Evolutionary conservation across 1,284 basidiomycete species (phyloP).

Genomic region (Singerocomus rubriflavus): DNA sequence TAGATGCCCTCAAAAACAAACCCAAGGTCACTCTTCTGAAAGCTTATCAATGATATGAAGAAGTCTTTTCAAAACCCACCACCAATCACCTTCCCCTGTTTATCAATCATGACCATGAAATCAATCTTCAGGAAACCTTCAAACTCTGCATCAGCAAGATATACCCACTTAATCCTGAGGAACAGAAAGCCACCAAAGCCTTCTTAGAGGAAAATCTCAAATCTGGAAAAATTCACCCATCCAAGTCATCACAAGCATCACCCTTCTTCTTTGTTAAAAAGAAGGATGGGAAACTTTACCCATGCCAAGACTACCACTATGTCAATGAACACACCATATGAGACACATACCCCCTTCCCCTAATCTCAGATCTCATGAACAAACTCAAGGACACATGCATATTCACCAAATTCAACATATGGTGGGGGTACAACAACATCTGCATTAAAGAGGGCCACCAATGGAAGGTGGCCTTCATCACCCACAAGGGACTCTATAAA

Average conservation of each 20-base stretch:
- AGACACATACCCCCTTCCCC: conserved; percentile 18
- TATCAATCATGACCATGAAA: too few species aligned
- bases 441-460: conserved; percentile 24
- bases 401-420: conserved; percentile 19
- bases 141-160: not conserved
- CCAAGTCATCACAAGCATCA: not conserved
- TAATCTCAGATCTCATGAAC: conserved; percentile 30
- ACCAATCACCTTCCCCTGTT: not conserved
- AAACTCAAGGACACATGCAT: conserved; percentile 20
- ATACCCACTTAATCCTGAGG: not conserved
- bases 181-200: not conserved
- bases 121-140: not conserved
- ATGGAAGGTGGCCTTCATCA: conserved; percentile 9
- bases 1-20: too few species aligned
- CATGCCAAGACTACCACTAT: not conserved
- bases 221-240: not conserved
- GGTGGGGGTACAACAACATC: conserved; percentile 5
- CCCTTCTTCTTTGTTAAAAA: not conserved
- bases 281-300: not conserved
- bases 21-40: too few species aligned
- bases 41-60: too few species aligned
- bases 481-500: conserved; percentile 8
- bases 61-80: not conserved
- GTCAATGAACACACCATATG: not conserved
- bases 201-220: not conserved